phyloP scores from a whole-genome alignment of 2,329 filamentous ascomycete species.

The Epichloe bromicola region DNA sequence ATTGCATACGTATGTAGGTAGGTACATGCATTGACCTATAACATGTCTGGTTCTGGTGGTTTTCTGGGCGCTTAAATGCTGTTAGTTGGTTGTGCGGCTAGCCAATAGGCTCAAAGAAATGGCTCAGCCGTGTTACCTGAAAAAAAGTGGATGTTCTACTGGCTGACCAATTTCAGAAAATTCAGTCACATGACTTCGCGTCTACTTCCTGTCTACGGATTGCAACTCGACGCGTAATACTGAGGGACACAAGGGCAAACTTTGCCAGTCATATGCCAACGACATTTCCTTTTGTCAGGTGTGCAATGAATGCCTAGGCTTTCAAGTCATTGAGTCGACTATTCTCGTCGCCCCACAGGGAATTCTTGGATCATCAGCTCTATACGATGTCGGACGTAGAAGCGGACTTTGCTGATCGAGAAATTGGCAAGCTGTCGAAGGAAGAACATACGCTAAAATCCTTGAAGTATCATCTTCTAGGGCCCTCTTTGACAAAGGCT shows the following conservation, averaged over 20 bases:
- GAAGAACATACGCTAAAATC: constrained; percentile 33
- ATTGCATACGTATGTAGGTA: background rate
- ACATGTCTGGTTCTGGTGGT: background rate
- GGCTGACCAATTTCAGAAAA: background rate
- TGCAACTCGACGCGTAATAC: background rate
- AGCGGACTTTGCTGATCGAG: background rate
- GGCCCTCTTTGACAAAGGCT: constrained; percentile 84
- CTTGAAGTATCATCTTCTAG: constrained; percentile 80
- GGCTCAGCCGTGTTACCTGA: background rate
- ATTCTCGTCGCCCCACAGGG: background rate
- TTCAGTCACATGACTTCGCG: constrained; percentile 5
- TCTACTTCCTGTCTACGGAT: background rate
- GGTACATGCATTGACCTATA: background rate
- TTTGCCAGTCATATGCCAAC: background rate
- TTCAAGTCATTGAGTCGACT: background rate
- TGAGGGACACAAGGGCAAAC: background rate
- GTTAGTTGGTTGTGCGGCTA: background rate
- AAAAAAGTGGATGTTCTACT: background rate
- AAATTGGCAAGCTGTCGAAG: background rate
- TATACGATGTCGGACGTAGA: background rate
- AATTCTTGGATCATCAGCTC: background rate
- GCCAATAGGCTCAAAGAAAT: background rate
- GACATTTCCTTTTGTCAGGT: background rate
- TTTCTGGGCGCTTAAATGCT: constrained; percentile 2
- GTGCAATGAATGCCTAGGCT: background rate